These are phyloP conservation scores for Cystobasidium pallidum DNA, from an alignment of 1,284 basidiomycete genomes.

Conservation along the genomic window DNA sequence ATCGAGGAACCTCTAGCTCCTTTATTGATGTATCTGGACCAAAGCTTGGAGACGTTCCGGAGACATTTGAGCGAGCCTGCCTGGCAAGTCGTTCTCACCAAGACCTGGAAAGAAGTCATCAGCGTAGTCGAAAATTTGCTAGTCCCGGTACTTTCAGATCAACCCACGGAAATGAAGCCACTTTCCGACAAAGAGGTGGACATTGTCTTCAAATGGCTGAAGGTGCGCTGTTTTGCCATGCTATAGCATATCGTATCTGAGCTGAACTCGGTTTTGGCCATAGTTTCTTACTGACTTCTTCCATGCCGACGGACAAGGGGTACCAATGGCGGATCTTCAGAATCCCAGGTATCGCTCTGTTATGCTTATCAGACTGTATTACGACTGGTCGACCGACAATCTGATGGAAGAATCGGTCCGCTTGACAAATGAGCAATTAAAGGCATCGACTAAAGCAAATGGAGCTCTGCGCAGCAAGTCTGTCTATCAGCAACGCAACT, in stretches of 20 bases:
- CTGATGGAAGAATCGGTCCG: constrained; percentile 77
- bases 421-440: constrained; percentile 79
- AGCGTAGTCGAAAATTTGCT: constrained; percentile 83
- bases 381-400: constrained; percentile 79
- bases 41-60: constrained; percentile 88
- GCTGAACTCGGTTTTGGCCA: constrained; percentile 8
- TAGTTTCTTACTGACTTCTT: constrained; percentile 94
- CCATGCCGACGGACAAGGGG: constrained; percentile 83
- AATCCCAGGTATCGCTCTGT: constrained; percentile 95
- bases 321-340: constrained; percentile 84
- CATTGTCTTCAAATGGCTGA: constrained; percentile 96
- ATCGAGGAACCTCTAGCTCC: constrained; percentile 91
- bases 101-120: constrained; percentile 96
- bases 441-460: constrained; percentile 75
- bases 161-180: constrained; percentile 86
- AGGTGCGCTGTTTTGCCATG: constrained; percentile 61
- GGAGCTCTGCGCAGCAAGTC: constrained; percentile 71
- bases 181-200: constrained; percentile 94
- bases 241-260: background rate
- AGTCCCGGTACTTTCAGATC: constrained; percentile 86
- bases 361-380: constrained; percentile 84
- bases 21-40: constrained; percentile 95
- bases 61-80: constrained; percentile 59
- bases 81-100: constrained; percentile 89
- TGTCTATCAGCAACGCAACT: constrained; percentile 80